These are phyloP conservation scores for Aspergillus caelatus DNA, from an alignment of 2,329 filamentous ascomycete genomes.

Conservation along the genomic window DNA sequence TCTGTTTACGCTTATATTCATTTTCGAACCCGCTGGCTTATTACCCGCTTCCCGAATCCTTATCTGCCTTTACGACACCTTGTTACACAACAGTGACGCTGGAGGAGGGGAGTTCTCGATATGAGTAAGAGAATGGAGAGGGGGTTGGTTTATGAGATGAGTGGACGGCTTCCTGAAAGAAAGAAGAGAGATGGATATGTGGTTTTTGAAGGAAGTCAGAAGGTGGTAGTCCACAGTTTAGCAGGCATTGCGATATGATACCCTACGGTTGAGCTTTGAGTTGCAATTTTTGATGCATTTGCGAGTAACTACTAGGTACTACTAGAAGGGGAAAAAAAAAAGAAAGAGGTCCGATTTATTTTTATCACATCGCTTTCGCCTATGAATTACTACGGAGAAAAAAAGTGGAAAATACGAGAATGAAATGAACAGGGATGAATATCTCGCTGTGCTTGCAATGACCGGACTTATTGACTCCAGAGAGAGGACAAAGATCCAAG, in stretches of 20 bases:
- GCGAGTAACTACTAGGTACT: constrained; percentile 15
- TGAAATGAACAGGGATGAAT: not conserved
- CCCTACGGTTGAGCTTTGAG: constrained; percentile 43
- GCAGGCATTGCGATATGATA: constrained; percentile 48
- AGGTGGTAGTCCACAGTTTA: constrained; percentile 42
- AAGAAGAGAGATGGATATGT: not conserved
- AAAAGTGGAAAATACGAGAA: not conserved
- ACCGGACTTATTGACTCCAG: not conserved
- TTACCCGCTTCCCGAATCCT: not conserved
- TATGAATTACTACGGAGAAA: not conserved
- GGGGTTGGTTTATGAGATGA: not conserved
- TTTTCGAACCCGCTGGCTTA: not conserved
- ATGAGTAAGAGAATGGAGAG: not conserved
- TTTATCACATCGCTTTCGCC: not conserved
- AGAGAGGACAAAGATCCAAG: not conserved
- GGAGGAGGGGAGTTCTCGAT: not conserved
- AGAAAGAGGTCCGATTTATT: not conserved
- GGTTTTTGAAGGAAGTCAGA: constrained; percentile 22
- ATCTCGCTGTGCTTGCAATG: not conserved
- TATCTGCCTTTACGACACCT: not conserved
- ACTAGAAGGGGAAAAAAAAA: constrained; percentile 4
- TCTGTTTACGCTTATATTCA: constrained; percentile 9
- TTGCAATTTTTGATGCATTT: constrained; percentile 27
- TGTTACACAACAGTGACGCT: not conserved
- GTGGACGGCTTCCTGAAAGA: constrained; percentile 6